phyloP scores from a whole-genome alignment of 2,329 filamentous ascomycete species.

The Apiospora phragmitis region DNA sequence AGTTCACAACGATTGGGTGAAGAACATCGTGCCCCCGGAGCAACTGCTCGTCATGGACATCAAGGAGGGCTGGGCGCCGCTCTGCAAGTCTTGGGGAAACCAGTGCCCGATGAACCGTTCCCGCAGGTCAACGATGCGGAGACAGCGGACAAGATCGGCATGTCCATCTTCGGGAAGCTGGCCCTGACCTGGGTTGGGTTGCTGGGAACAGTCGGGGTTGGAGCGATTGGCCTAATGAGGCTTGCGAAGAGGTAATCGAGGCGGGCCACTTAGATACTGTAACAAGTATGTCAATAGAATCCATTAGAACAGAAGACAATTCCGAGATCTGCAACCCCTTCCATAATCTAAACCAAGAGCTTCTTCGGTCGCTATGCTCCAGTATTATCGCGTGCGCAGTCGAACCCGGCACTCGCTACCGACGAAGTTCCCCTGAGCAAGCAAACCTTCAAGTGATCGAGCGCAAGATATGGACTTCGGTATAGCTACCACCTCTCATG shows the following conservation, averaged over 20 bases:
- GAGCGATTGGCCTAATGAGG: not conserved
- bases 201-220: not conserved
- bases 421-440: too few relatives aligned
- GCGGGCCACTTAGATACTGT: not conserved
- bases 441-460: too few relatives aligned
- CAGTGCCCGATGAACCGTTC: conserved; percentile 18
- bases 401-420: too few relatives aligned
- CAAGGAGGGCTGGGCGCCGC: conserved; percentile 25
- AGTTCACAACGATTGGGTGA: conserved; percentile 31
- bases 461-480: too few relatives aligned
- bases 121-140: conserved; percentile 17
- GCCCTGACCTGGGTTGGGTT: not conserved
- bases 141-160: not conserved
- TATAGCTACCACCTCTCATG: too few relatives aligned
- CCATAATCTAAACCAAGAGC: too few relatives aligned
- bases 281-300: not conserved
- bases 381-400: too few relatives aligned
- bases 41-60: conserved; percentile 13
- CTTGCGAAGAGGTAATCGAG: not conserved
- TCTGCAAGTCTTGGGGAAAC: conserved; percentile 24
- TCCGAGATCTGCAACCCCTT: not conserved
- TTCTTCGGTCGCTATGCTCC: not conserved
- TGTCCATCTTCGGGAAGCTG: not conserved
- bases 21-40: conserved; percentile 22
- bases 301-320: not conserved